These are phyloP conservation scores for Cucurbita maxima DNA, from an alignment of 306 rosid species.

Conservation along the genomic window DNA sequence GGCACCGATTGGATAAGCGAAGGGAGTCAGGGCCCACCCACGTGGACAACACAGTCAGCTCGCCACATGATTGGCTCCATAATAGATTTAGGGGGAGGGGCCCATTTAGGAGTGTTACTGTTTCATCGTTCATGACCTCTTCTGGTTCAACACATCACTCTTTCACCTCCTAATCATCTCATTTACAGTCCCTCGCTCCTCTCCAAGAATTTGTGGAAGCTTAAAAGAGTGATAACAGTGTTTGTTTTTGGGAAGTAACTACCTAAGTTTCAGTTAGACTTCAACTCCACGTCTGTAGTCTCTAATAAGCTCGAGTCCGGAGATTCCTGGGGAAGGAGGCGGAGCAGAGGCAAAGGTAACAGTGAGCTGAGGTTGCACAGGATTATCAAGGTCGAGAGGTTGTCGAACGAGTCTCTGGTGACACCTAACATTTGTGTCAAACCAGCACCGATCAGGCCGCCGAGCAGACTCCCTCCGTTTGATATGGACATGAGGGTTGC, in stretches of 20 bases:
- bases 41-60: not conserved
- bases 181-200: not conserved
- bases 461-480: conserved; percentile 86
- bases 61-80: not conserved
- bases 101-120: not conserved
- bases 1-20: conserved; percentile 3
- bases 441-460: conserved; percentile 94
- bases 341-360: conserved; percentile 81
- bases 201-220: not conserved
- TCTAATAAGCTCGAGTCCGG: conserved; percentile 26
- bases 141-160: not conserved
- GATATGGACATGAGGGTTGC: conserved; percentile 97
- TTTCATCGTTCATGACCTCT: not conserved
- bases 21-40: conserved; percentile 4
- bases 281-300: conserved; percentile 50
- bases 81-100: not conserved
- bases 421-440: conserved; percentile 75
- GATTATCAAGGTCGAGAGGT: conserved; percentile 62
- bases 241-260: not conserved
- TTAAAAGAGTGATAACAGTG: not conserved
- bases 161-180: not conserved
- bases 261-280: conserved; percentile 36
- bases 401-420: conserved; percentile 76
- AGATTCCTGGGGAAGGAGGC: conserved; percentile 64
- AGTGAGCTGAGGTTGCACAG: conserved; percentile 84